Evolutionary conservation across 2,329 filamentous ascomycete genomes (phyloP), one percentile per base, ranked within the genome.

Genomic region (Trichoderma citrinoviride): DNA sequence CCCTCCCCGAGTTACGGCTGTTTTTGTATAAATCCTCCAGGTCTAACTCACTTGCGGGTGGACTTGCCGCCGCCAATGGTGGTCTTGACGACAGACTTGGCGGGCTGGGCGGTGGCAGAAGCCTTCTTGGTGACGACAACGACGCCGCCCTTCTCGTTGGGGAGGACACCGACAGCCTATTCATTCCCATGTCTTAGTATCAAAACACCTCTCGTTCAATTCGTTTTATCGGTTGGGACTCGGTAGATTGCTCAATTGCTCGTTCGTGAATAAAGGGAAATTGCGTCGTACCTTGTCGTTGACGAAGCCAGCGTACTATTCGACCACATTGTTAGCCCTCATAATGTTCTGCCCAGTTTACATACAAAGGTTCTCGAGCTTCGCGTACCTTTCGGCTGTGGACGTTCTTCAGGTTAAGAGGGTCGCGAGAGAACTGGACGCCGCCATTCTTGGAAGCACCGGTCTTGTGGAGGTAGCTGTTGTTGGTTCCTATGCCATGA

Each of bases 381-480:
- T 41, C 21, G 23, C 70, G 70, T 81, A 95, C 92, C 89, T 96
- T 98, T 84, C 92, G 90, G 74, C 86, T 89, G 85, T 96, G 90
- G 82, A 89, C 84, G 90, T 97, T 98, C 80, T 83, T 85, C 81
- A 98, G 82, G 88, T 98, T 99, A 73, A 97, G 83, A 75, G 93
- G 92, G 79, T 98, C 94, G 74, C 91, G 90, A 73, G 94, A 98
- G 87, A 99, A 93, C 82, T 91, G 90, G 74, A 90, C 84, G 79
- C 91, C 90, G 77, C 91, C 93, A 76, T 84, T 85, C 74, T 82
- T 81, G 78, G 87, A 89, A 75, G 82, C 81, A 78, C 87, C 90
- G 29, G 92, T 90, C 90, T 97, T 97, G 79, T 94, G 91, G 79
- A 97, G 89, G 87, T 85, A 97, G 78, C 92, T 83, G 84, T 96